Conservation (phyloP, 1,284 basidiomycete species). For the Apiotrichum siamense region DNA sequence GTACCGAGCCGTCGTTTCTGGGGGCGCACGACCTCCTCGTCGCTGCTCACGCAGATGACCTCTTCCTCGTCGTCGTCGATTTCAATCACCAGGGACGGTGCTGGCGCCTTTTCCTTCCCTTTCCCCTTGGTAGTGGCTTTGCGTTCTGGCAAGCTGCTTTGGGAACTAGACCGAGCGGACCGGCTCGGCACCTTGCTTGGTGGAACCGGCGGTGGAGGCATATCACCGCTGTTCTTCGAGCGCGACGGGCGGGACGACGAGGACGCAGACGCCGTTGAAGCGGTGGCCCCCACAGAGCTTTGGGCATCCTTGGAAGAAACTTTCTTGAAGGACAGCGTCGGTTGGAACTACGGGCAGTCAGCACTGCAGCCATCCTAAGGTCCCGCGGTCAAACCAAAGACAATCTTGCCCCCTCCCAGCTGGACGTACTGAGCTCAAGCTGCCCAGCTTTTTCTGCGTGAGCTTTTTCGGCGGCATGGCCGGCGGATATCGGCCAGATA, state of each 20-base stretch:
- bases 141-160: too few species aligned
- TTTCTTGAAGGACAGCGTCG: slow-evolving; percentile 33
- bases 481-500: background rate
- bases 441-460: slow-evolving; percentile 30
- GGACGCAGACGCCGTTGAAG: background rate
- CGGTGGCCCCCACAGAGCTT: background rate
- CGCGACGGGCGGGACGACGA: background rate
- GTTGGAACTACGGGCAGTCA: slow-evolving; percentile 29
- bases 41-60: slow-evolving; percentile 16
- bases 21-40: background rate
- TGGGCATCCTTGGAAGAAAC: too few species aligned
- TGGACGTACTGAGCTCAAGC: slow-evolving; percentile 32
- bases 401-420: too few species aligned
- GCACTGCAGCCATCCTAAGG: too few species aligned
- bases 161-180: too few species aligned
- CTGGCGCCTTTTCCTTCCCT: slow-evolving; percentile 34
- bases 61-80: background rate
- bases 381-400: too few species aligned
- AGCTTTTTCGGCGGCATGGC: slow-evolving; percentile 1
- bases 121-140: slow-evolving; percentile 49
- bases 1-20: background rate
- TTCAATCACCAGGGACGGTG: background rate
- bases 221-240: background rate
- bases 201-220: slow-evolving; percentile 15
- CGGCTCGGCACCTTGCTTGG: background rate